Base-by-base conservation (phyloP, 306 rosid genomes). In the Senna tora region DNA sequence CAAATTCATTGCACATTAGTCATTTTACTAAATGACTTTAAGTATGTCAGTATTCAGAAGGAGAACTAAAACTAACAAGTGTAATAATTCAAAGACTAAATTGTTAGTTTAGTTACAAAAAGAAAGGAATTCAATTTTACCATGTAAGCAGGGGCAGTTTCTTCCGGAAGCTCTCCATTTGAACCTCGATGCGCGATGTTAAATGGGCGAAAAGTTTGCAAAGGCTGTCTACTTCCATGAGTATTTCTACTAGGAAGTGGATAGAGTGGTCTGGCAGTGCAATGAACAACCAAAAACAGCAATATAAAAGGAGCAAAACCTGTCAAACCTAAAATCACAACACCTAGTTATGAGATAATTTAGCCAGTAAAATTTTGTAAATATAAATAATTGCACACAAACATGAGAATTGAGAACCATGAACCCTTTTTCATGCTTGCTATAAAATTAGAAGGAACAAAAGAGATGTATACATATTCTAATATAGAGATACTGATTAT, bases 101-200 rank as follows among this genome's bases (percentile, higher is more conserved):
- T 25, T 25, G 30, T 25, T 25, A 25, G 30, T 25, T 25, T 25
- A 25, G 30, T 25, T 1, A 25, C 30, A 41, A 41, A 10, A 41
- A 33, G 65, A 78, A 57, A 47, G n/a, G 16, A 53, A 61, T 32
- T 9, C 50, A 67, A 57, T 36, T 79, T 76, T 51, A 92, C 98
- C 96, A 73, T 3, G 73, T 93, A 93, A 67, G 96, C 96, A 58
- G 88, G 69, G 54, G 75, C 82, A 75, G 98, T 93, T 88, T 81
- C 98, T 83, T 93, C 98, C 11, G 98, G 98, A 77, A 93, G 6
- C 81, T 90, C 98, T 74, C 98, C 98, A 49, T 90, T 90, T 21
- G 98, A 86, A 72, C 98, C 98, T n/a, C 98, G 85, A 75, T 93
- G 98, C 6, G 98, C 98, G 62, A 90, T 16, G 67, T 90, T 93